Base-by-base conservation (phyloP, 2,329 filamentous ascomycete genomes). In the Neofusicoccum laricinum region DNA sequence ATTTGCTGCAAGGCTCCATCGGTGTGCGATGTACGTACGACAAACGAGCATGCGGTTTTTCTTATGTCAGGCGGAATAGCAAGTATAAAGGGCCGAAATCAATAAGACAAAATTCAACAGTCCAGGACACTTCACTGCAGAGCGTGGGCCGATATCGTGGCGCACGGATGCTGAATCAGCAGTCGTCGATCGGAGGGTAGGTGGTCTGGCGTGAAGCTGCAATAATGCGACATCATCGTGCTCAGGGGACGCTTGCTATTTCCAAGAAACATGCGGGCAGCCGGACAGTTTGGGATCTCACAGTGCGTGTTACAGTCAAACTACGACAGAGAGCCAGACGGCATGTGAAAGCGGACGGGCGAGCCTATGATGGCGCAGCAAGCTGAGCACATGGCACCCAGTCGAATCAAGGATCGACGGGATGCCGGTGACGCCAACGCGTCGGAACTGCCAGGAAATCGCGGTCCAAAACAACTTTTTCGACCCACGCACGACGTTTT, bases 391-490 rank as follows among this genome's bases (percentile, higher is more conserved):
- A 55, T 55, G 50, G 38, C 25, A 41, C 38, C 40, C 53, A 19
- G 40, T 25, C 57, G 43, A 48, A 41, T 49, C 57, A 25, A 30
- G 7, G 34, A 48, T 46, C 45, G 57, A 30, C 43, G 46, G 45
- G 40, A 17, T 38, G 45, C 30, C 58, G 58, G 36, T 59, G 55
- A 50, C 58, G 45, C 58, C 57, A 64, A 49, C 61, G 61, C 61
- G 61, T 64, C 50, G 49, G 61, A 57, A 61, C n/a, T 61, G 45
- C 58, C 55, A 59, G 55, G 55, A 38, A 58, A 59, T 46, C 55
- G 38, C 40, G 55, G 25, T 55, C 40, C 61, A 36, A 63, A 53
- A 38, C 61, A 55, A 45, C 61, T 63, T 55, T 55, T 55, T 53
- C 38, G 40, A 43, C 53, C 53, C 53, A 58, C 53, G 53, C 53